Base-by-base conservation (phyloP, 2,329 filamentous ascomycete genomes). In the Hypoxylon sp. region DNA sequence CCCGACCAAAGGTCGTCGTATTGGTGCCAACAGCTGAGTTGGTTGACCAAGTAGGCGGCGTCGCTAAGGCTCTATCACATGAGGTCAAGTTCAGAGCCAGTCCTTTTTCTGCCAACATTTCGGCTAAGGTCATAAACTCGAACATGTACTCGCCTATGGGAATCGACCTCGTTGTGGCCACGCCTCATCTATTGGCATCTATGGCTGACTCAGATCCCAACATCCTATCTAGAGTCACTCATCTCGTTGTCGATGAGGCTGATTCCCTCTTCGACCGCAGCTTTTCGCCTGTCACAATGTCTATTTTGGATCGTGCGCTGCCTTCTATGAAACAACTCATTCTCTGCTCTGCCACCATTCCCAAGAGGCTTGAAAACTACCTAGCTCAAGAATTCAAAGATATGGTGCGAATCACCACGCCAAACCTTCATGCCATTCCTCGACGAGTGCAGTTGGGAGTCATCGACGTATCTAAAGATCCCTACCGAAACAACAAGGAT, bases 261-360 rank as follows among this genome's bases (percentile, higher is more conserved):
- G 96, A 99, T 81, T 98, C 94, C 3, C 88, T 99, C 9, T 88
- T 99, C 73, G 97, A 99, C 81, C 92, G 94, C 64, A 97, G 94
- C 65, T 99, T 99, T 83, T 88, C 92, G 3, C 91, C 93, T 0
- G 90, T 91, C 24, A 98, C 96, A 0, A 92, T 89, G 10, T 87
- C 88, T 61, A 93, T 99, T 72, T 87, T 99, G 70, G 93, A 97
- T 76, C 91, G 92, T 65, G 88, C 91, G 1, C 87, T 90, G 5
- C 94, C 95, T 0, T 96, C 94, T 0, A 82, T 98, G 51, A 89
- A 93, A 76, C 93, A 97, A 78, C 86, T 99, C 24, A 86, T 99
- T 51, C 88, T 98, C 71, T 99, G 96, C 84, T 98, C 95, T 3
- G 96, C 96, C 56, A 99, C 96, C 4, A 98, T 99, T 68, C 96